phyloP scores from a whole-genome alignment of 2,329 filamentous ascomycete species.

The Beauveria scarabaeidicola region DNA sequence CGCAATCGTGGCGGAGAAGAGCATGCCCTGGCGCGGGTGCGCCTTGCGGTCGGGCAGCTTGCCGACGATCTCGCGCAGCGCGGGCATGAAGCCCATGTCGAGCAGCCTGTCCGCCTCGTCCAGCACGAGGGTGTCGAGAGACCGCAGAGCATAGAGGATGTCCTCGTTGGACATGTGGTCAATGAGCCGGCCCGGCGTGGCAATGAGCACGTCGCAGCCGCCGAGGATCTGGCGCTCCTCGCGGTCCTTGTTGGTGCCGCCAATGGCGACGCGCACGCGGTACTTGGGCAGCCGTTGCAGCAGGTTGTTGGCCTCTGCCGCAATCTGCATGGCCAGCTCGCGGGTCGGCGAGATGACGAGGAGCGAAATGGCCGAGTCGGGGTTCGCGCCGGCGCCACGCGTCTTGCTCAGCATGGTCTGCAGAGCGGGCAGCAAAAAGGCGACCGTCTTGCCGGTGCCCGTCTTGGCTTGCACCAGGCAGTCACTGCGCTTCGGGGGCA shows the following conservation, averaged over 20 bases:
- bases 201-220: constrained; percentile 72
- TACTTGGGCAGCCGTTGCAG: constrained; percentile 66
- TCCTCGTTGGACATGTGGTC: constrained; percentile 72
- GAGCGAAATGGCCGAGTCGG: constrained; percentile 40
- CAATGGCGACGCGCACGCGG: constrained; percentile 70
- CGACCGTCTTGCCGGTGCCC: constrained; percentile 79
- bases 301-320: constrained; percentile 61
- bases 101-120: constrained; percentile 77
- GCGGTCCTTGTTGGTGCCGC: constrained; percentile 64
- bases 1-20: constrained; percentile 80
- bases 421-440: constrained; percentile 75
- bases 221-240: constrained; percentile 62
- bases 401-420: constrained; percentile 57
- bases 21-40: constrained; percentile 60
- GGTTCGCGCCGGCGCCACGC: constrained; percentile 17
- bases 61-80: constrained; percentile 67
- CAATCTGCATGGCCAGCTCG: constrained; percentile 62
- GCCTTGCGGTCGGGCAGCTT: constrained; percentile 55
- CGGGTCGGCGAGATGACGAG: constrained; percentile 64
- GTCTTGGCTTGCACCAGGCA: constrained; percentile 76
- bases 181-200: constrained; percentile 68
- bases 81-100: constrained; percentile 76
- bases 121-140: constrained; percentile 70
- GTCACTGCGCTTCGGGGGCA: constrained; percentile 36
- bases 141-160: constrained; percentile 55